Evolutionary conservation across 164 flowering plant genomes (phyloP).

Genomic region (Paratinospora sagittata): DNA sequence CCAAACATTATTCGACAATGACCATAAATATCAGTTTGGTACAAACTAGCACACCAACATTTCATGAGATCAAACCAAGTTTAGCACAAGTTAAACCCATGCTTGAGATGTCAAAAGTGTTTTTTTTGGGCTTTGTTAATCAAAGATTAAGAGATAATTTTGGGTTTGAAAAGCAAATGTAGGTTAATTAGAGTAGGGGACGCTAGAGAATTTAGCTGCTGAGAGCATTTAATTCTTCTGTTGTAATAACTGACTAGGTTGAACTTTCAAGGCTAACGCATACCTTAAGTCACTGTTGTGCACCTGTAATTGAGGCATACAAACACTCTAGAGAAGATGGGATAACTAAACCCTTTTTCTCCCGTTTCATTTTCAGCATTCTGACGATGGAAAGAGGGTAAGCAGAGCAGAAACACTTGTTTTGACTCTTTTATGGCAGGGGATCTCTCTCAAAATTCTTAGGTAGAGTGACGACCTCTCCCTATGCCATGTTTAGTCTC

Average conservation of each 20-base stretch:
- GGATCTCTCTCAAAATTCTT: neutral
- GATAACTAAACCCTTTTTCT: neutral
- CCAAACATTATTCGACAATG: neutral
- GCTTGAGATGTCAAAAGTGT: neutral
- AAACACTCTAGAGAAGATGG: neutral
- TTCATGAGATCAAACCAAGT: neutral
- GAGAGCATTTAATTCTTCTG: constrained; percentile 14
- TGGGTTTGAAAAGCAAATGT: too few relatives aligned
- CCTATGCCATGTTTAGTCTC: neutral
- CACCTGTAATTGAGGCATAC: neutral
- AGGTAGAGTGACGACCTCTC: constrained; percentile 2
- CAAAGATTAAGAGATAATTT: neutral
- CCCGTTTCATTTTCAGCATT: constrained; percentile 6
- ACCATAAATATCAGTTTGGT: neutral
- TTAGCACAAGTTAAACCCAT: neutral
- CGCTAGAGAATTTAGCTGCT: constrained; percentile 3
- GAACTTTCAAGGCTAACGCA: neutral
- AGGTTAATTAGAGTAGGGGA: neutral
- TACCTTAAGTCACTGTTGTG: too few relatives aligned
- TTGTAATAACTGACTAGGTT: neutral
- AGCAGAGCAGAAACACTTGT: constrained; percentile 9
- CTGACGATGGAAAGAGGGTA: constrained; percentile 6
- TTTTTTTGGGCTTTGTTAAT: neutral
- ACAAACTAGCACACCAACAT: neutral
- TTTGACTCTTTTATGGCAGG: constrained; percentile 6